Conservation (phyloP, 306 rosid species). For the Dalbergia cultrata region DNA sequence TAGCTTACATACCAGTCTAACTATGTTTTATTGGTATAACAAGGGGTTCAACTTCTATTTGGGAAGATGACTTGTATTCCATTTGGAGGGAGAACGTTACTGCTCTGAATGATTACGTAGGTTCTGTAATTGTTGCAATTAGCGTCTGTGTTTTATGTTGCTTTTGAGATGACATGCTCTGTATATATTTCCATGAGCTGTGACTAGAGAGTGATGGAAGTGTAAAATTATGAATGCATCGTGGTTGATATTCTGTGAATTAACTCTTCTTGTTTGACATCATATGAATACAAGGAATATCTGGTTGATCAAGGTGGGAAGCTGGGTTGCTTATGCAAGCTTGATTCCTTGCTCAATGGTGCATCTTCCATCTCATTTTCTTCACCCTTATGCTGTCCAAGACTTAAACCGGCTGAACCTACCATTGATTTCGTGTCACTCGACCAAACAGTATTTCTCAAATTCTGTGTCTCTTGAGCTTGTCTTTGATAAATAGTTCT, state of each 20-base stretch:
- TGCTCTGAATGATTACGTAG: constrained; percentile 68
- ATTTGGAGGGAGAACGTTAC: constrained; percentile 69
- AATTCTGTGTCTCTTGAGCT: constrained; percentile 71
- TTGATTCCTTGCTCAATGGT: constrained; percentile 86
- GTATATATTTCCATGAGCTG: constrained; percentile 14
- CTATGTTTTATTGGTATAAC: constrained; percentile 49
- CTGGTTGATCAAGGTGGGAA: constrained; percentile 74
- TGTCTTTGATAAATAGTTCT: constrained; percentile 67
- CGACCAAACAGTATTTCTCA: constrained; percentile 78
- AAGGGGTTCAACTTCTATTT: constrained; percentile 75
- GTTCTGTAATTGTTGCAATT: too few relatives aligned
- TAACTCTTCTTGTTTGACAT: constrained; percentile 24
- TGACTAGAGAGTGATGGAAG: constrained; percentile 10
- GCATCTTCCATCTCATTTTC: constrained; percentile 84
- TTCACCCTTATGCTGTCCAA: constrained; percentile 82
- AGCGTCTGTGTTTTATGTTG: too few relatives aligned
- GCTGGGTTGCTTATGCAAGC: constrained; percentile 78
- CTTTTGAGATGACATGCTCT: constrained; percentile 30
- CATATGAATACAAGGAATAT: constrained; percentile 69
- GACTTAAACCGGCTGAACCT: constrained; percentile 67
- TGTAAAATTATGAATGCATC: constrained; percentile 31
- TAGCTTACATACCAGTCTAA: constrained; percentile 45
- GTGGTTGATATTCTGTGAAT: constrained; percentile 29
- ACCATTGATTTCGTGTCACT: constrained; percentile 74
- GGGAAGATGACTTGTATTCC: constrained; percentile 63